Conservation (phyloP, 2,329 filamentous ascomycete species). For the Aschersonia sp. region DNA sequence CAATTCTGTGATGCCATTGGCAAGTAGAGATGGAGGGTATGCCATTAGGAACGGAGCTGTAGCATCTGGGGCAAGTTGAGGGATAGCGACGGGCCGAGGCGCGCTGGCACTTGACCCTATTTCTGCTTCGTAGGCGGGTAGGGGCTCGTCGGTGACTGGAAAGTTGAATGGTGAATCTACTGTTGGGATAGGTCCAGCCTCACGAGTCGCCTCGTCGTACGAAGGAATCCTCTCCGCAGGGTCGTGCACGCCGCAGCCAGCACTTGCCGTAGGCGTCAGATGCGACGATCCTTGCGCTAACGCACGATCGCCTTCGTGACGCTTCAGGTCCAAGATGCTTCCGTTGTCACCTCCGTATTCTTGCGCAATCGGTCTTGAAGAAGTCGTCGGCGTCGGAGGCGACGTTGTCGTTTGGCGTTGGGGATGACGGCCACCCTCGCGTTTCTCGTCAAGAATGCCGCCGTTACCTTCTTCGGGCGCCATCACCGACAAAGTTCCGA, state of each 20-base stretch:
- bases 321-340: background rate
- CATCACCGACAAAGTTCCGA: background rate
- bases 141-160: slow-evolving; percentile 12
- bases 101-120: background rate
- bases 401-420: background rate
- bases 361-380: no score
- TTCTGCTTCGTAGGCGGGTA: slow-evolving; percentile 14
- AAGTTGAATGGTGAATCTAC: slow-evolving; percentile 22
- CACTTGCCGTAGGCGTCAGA: background rate
- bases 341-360: background rate
- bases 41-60: slow-evolving; percentile 23
- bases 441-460: slow-evolving; percentile 31
- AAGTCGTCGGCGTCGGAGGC: no score
- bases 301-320: background rate
- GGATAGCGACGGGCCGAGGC: slow-evolving; percentile 23
- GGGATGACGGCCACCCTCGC: background rate
- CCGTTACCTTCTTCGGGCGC: slow-evolving; percentile 12
- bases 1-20: slow-evolving; percentile 19
- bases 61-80: slow-evolving; percentile 18
- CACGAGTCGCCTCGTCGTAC: slow-evolving; percentile 2
- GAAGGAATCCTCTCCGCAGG: slow-evolving; percentile 2
- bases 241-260: background rate
- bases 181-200: slow-evolving; percentile 3
- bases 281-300: background rate
- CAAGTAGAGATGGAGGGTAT: slow-evolving; percentile 22